Conservation (phyloP, 805 yeast species). For the Saturnispora saitoi region DNA sequence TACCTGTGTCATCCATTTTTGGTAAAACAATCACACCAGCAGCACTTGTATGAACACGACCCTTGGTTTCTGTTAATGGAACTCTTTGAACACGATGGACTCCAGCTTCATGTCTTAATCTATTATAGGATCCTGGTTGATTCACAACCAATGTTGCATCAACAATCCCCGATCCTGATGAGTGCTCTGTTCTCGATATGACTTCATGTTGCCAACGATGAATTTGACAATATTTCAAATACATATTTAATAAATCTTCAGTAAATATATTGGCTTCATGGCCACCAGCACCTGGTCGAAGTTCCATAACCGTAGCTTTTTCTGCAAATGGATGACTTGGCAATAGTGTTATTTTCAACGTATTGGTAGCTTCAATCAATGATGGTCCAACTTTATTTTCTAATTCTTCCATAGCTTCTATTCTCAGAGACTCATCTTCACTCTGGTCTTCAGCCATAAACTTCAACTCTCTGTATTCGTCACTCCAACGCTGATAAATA, state of each 20-base stretch:
- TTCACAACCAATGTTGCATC: constrained; percentile 73
- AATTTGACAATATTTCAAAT: constrained; percentile 55
- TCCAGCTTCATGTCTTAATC: constrained; percentile 79
- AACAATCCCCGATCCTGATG: constrained; percentile 56
- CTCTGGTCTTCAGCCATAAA: constrained; percentile 28
- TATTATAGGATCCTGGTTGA: constrained; percentile 67
- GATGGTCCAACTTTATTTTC: constrained; percentile 32
- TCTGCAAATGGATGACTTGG: constrained; percentile 76
- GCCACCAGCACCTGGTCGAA: constrained; percentile 96
- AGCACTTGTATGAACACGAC: constrained; percentile 91
- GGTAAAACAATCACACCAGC: constrained; percentile 94
- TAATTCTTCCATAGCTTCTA: constrained; percentile 59
- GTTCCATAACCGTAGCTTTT: constrained; percentile 69
- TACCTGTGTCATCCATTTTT: constrained; percentile 46
- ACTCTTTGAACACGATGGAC: constrained; percentile 93
- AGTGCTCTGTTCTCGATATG: constrained; percentile 46
- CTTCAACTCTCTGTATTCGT: constrained; percentile 28
- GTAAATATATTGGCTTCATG: constrained; percentile 87
- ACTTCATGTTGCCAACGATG: constrained; percentile 62
- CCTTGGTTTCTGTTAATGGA: constrained; percentile 90
- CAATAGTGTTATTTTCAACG: constrained; percentile 49
- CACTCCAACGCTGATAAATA: constrained; percentile 29
- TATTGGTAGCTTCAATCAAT: constrained; percentile 33
- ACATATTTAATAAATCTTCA: constrained; percentile 73
- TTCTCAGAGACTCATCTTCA: constrained; percentile 37